These are phyloP conservation scores for Camellia japonica DNA, from an alignment of 148 eudicot genomes.

Conservation along the genomic window DNA sequence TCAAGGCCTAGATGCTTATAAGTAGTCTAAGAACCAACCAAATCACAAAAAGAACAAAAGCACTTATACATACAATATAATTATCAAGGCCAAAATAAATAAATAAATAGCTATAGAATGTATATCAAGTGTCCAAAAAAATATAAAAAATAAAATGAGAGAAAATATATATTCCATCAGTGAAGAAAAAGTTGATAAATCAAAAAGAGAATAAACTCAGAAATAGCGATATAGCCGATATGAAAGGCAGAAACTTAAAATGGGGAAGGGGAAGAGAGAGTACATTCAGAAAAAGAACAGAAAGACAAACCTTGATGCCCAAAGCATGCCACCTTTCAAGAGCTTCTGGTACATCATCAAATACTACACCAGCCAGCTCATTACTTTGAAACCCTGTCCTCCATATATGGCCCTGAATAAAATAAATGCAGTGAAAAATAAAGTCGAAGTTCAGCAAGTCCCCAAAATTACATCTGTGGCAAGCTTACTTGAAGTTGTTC, in stretches of 20 bases:
- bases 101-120: too few relatives aligned
- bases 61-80: too few relatives aligned
- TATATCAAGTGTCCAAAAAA: not conserved
- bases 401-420: constrained; percentile 17
- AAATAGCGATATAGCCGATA: not conserved
- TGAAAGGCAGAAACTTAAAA: not conserved
- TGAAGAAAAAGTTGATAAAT: not conserved
- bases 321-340: constrained; percentile 27
- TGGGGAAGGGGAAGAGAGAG: not conserved
- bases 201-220: not conserved
- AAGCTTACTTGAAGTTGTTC: constrained; percentile 13
- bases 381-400: constrained; percentile 12
- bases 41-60: too few relatives aligned
- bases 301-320: constrained; percentile 19
- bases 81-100: too few relatives aligned
- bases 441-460: not conserved
- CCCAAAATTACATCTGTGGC: not conserved
- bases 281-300: not conserved
- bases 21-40: not conserved
- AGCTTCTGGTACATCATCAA: constrained; percentile 24
- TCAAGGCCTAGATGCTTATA: not conserved
- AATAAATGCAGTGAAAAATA: not conserved
- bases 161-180: not conserved
- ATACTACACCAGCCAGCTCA: constrained; percentile 16
- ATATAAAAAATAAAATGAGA: not conserved